Evolutionary conservation across 1,284 basidiomycete genomes (phyloP).

Genomic region (Sutorius eximius): DNA sequence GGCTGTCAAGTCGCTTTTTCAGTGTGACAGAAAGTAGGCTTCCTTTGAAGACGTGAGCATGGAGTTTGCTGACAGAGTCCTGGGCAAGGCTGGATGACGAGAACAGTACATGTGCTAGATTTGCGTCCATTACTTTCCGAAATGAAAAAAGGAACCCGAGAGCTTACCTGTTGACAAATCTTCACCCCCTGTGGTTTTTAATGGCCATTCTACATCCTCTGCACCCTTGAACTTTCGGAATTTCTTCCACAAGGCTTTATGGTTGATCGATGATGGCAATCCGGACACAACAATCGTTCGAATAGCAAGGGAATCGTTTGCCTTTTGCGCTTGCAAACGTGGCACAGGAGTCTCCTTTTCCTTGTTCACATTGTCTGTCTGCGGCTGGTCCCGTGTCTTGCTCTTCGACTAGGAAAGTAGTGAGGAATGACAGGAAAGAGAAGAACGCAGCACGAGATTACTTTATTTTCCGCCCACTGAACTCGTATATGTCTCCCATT

Average conservation of each 20-base stretch:
- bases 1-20: conserved; percentile 82
- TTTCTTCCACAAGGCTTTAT: conserved; percentile 86
- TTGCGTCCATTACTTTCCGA: conserved; percentile 23
- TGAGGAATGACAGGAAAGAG: conserved; percentile 1
- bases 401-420: conserved; percentile 38
- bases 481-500: conserved; percentile 72
- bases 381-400: conserved; percentile 38
- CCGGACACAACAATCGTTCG: conserved; percentile 81
- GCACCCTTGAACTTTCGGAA: conserved; percentile 76
- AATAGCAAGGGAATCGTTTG: conserved; percentile 74
- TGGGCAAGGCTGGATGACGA: conserved; percentile 69
- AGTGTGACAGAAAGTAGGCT: conserved; percentile 83
- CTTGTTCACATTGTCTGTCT: conserved; percentile 32
- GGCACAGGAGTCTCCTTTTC: conserved; percentile 35
- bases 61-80: conserved; percentile 79
- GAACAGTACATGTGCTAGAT: conserved; percentile 76
- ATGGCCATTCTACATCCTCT: conserved; percentile 71
- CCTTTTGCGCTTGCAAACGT: conserved; percentile 35
- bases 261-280: conserved; percentile 66
- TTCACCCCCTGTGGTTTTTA: conserved; percentile 47
- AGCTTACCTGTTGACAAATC: conserved; percentile 38
- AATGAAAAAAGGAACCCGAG: conserved; percentile 2
- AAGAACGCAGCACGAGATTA: conserved; percentile 28
- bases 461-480: conserved; percentile 80
- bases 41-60: conserved; percentile 94